These are phyloP conservation scores for Fusarium sp. DNA, from an alignment of 2,329 filamentous ascomycete species.

Conservation along the genomic window DNA sequence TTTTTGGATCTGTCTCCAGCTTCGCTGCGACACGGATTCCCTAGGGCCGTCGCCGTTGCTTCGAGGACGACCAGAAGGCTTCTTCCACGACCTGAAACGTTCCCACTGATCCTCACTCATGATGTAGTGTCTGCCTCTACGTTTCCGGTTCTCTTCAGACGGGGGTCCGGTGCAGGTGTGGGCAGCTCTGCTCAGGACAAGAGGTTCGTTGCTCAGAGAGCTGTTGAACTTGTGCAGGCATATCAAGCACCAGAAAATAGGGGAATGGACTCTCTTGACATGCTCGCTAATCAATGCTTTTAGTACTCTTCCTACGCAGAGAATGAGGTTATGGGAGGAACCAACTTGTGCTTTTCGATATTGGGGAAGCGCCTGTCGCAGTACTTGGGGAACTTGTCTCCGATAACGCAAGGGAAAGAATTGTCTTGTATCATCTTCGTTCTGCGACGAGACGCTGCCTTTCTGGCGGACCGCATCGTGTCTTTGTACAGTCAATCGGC, in stretches of 20 bases:
- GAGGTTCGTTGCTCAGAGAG: fast-evolving
- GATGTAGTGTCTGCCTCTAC: neutral
- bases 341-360: constrained; percentile 17
- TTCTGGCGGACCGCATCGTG: no score
- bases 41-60: neutral
- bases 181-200: fast-evolving
- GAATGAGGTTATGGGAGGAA: fast-evolving
- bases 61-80: neutral
- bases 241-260: neutral
- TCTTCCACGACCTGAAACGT: constrained; percentile 7
- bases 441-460: neutral
- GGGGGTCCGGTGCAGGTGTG: neutral
- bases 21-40: neutral
- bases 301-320: neutral
- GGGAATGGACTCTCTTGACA: neutral
- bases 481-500: no score
- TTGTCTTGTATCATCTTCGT: neutral
- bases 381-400: neutral
- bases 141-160: neutral
- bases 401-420: neutral
- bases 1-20: constrained; percentile 19
- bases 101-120: neutral
- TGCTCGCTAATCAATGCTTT: neutral
- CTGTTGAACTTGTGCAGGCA: constrained; percentile 20
- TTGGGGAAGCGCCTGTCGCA: constrained; percentile 1